These are phyloP conservation scores for Penicillium steckii DNA, from an alignment of 495 filamentous ascomycete genomes.

Conservation along the genomic window DNA sequence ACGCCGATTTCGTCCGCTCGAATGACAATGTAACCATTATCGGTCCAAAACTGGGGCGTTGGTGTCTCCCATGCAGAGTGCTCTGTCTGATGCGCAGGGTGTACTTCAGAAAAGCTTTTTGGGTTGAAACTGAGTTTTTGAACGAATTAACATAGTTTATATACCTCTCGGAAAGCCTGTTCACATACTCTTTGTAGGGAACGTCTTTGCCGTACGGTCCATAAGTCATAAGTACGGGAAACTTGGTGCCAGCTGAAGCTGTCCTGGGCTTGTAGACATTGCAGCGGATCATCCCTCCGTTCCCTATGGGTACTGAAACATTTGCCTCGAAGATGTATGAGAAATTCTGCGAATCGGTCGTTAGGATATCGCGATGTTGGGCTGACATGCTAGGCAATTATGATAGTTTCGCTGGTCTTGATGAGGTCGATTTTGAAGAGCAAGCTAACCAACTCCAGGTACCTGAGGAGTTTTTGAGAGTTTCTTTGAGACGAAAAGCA, in stretches of 20 bases:
- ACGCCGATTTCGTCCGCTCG: conserved; percentile 50
- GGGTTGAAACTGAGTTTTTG: conserved; percentile 33
- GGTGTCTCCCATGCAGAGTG: conserved; percentile 59
- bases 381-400: too few species aligned
- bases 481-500: too few species aligned
- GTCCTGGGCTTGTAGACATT: conserved; percentile 42
- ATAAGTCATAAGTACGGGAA: conserved; percentile 42
- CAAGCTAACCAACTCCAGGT: too few species aligned
- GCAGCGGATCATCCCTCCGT: conserved; percentile 34
- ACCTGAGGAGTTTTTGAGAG: too few species aligned
- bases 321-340: conserved; percentile 40
- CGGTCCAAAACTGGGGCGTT: conserved; percentile 52
- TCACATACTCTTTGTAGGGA: conserved; percentile 1
- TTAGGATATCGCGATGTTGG: conserved; percentile 37
- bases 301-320: conserved; percentile 30
- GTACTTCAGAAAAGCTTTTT: conserved; percentile 40
- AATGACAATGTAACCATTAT: conserved; percentile 50
- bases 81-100: conserved; percentile 37
- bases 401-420: too few species aligned
- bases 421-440: too few species aligned
- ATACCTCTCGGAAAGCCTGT: too few species aligned
- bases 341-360: conserved; percentile 28
- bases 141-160: too few species aligned
- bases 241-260: conserved; percentile 5
- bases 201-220: conserved; percentile 65